Base-by-base conservation (phyloP, 441 rosid species). In the Pelargonium cotyledonis region DNA sequence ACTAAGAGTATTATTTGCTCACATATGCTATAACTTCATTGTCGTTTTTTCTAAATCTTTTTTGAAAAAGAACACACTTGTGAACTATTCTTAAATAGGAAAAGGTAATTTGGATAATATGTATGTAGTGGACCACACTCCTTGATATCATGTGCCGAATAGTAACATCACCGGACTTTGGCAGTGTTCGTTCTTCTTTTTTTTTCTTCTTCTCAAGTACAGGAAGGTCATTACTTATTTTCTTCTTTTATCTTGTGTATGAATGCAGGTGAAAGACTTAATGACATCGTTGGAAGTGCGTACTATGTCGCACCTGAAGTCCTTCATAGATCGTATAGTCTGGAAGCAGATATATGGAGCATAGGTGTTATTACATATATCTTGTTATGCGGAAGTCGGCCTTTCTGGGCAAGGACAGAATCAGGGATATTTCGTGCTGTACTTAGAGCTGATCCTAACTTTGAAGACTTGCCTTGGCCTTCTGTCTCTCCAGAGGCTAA, bases 291-390 rank as follows among this genome's bases (percentile, higher is more conserved):
- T 72, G 99, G 99, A 64, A 95, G 98, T 73, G 98, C 97, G 4
- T 89, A 90, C 77, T 95, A 95, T 63, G 98, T 95, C 72, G 97
- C 98, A 58, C 98, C 99, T 40, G 99, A 95, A 85, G 99, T 95
- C 74, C 88, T 95, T 65, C 96, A 90, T 72, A 84, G 98, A 82
- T 86, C 93, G 69, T 95, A 92, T 76, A 79, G 83, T 77, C 82
- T 95, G 5, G 99, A 95, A 76, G 98, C 99, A 3, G 99, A 95
- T 85, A 96, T 88, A 43, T 95, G 99, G 99, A 95, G 99, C 71
- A 72, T 90, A 58, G 99, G 99, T 29, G 98, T 95, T 10, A 90
- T 95, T 69, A 85, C 98, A 29, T 95, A 92, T 77, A 95, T 95
- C 80, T 90, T 95, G 10, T 76, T 95, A 67, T 86, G 99, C 41